Evolutionary conservation across 345 rosid species (phyloP).

Genomic region (Euphorbia peplus): DNA sequence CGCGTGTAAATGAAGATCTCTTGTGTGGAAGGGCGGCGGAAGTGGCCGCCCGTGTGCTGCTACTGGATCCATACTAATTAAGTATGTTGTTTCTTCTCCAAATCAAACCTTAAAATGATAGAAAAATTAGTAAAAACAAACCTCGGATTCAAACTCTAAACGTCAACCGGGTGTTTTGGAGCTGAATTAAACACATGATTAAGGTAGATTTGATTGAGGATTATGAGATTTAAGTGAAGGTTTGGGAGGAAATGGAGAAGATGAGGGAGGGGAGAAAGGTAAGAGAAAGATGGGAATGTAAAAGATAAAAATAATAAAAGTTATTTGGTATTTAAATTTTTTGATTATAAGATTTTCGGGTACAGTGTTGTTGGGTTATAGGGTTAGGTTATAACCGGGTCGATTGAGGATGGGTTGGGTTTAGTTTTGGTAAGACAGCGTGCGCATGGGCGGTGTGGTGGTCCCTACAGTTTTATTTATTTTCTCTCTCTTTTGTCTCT

Average conservation of each 20-base stretch:
- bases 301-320: background rate
- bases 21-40: conserved; percentile 75
- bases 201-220: no score
- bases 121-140: no score
- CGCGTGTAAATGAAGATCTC: conserved; percentile 73
- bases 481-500: conserved; percentile 29
- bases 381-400: conserved; percentile 54
- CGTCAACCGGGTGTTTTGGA: conserved; percentile 23
- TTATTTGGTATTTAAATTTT: conserved; percentile 19
- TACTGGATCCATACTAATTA: conserved; percentile 67
- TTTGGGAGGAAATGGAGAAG: conserved; percentile 38
- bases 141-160: no score
- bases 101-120: no score
- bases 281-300: conserved; percentile 17
- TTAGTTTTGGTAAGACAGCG: conserved; percentile 58
- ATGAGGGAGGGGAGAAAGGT: conserved; percentile 15
- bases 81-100: no score
- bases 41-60: conserved; percentile 72
- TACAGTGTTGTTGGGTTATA: conserved; percentile 40
- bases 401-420: conserved; percentile 31
- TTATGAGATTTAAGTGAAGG: conserved; percentile 23
- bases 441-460: conserved; percentile 78
- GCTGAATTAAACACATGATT: conserved; percentile 27
- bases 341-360: conserved; percentile 10
- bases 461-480: conserved; percentile 28